These are phyloP conservation scores for Staphylotrichum longicolle DNA, from an alignment of 495 filamentous ascomycete species.

Conservation along the genomic window DNA sequence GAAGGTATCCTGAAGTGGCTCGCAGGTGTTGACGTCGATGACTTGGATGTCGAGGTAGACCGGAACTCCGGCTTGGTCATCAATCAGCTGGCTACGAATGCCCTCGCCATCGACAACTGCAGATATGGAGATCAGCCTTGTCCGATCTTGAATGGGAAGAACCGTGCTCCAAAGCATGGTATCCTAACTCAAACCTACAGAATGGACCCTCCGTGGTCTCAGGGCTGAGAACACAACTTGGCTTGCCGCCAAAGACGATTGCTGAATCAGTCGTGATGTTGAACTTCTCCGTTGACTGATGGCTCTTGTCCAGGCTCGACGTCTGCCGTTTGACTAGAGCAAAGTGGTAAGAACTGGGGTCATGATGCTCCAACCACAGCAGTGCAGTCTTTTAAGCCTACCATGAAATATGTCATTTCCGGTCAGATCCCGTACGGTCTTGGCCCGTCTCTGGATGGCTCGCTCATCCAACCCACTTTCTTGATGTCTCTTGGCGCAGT, in stretches of 20 bases:
- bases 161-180: background rate
- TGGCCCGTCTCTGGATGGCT: too few species aligned
- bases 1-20: background rate
- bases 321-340: background rate
- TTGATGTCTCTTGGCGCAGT: too few species aligned
- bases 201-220: background rate
- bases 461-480: too few species aligned
- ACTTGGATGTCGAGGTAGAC: background rate
- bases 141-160: background rate
- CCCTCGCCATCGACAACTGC: background rate
- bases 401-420: too few species aligned
- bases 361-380: too few species aligned
- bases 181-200: background rate
- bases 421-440: too few species aligned
- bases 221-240: background rate
- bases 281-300: background rate
- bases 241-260: background rate
- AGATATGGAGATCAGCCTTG: background rate
- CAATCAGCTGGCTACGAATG: background rate
- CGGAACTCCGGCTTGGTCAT: background rate
- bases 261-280: background rate
- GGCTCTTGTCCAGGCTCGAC: background rate
- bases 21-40: background rate
- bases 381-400: too few species aligned
- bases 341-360: background rate